Conservation (phyloP, 2,329 filamentous ascomycete genomes). For the Sarocladium brachiariae region DNA sequence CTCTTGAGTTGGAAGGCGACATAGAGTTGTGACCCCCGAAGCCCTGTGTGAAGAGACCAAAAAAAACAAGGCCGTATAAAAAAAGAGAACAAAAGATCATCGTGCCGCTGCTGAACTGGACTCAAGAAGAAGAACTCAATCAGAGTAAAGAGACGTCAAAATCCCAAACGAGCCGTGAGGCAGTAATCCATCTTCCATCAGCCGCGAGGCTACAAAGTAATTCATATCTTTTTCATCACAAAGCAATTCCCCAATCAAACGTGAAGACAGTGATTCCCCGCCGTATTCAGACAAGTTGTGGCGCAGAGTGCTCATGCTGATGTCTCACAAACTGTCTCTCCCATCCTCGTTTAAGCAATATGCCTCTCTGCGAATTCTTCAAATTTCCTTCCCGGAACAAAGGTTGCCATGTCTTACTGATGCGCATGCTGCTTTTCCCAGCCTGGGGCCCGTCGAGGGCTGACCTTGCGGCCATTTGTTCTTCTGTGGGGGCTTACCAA, state of each 20-base stretch:
- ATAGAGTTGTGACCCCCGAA: too few species aligned
- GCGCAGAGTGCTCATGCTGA: too few species aligned
- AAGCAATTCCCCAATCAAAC: conserved; percentile 1
- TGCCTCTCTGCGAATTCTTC: too few species aligned
- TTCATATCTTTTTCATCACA: neutral
- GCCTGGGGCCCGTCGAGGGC: neutral
- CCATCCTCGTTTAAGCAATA: too few species aligned
- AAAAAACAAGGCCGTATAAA: neutral
- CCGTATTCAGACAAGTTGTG: too few species aligned
- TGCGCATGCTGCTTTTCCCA: neutral
- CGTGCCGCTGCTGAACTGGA: neutral
- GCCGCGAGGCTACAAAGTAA: conserved; percentile 21
- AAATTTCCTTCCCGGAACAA: neutral
- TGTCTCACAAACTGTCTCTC: too few species aligned
- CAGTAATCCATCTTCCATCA: conserved; percentile 19
- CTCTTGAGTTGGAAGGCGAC: too few species aligned
- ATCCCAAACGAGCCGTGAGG: conserved; percentile 18
- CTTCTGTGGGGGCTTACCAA: neutral
- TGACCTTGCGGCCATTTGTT: neutral
- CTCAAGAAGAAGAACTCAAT: neutral
- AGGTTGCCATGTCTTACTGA: neutral
- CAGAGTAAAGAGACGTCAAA: neutral
- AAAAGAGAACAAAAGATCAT: neutral
- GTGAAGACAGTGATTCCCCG: too few species aligned
- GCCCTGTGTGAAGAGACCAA: too few species aligned